These are phyloP conservation scores for Ogataea hybrid DNA, from an alignment of 1,139 yeast species.

Conservation along the genomic window DNA sequence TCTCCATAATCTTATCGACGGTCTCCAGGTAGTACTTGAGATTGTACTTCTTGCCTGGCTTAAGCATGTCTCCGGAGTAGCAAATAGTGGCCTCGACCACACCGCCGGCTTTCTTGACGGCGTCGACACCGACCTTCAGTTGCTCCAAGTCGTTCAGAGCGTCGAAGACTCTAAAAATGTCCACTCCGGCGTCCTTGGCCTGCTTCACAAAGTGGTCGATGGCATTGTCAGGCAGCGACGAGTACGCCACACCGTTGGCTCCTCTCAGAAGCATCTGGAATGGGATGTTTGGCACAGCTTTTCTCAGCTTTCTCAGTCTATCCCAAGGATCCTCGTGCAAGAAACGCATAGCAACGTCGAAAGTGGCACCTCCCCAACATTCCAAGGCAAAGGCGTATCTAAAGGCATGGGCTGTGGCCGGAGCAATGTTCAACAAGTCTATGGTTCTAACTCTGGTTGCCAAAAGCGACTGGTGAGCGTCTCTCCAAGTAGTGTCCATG, in stretches of 20 bases:
- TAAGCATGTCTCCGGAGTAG: slow-evolving; percentile 98
- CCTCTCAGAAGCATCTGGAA: slow-evolving; percentile 99
- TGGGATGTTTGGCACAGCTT: slow-evolving; percentile 94
- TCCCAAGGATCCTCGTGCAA: slow-evolving; percentile 99
- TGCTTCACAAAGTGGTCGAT: slow-evolving; percentile 94
- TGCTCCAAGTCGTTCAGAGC: slow-evolving; percentile 96
- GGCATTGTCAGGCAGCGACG: slow-evolving; percentile 97
- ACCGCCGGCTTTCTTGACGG: slow-evolving; percentile 98
- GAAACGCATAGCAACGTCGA: slow-evolving; percentile 98
- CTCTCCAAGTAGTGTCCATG: slow-evolving; percentile 99
- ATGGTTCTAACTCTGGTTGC: slow-evolving; percentile 97
- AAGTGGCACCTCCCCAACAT: slow-evolving; percentile 99
- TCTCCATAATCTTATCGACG: slow-evolving; percentile 77
- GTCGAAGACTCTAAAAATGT: slow-evolving; percentile 95
- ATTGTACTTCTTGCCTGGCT: slow-evolving; percentile 93
- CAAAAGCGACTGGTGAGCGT: slow-evolving; percentile 96
- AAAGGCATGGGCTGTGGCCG: slow-evolving; percentile 87
- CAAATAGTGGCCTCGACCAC: slow-evolving; percentile 98
- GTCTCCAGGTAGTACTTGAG: slow-evolving; percentile 81
- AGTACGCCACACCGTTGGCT: slow-evolving; percentile 98
- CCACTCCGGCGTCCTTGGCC: slow-evolving; percentile 96
- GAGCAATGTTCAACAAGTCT: slow-evolving; percentile 89
- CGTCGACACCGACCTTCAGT: slow-evolving; percentile 95
- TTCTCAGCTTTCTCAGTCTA: slow-evolving; percentile 82
- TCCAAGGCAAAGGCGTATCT: slow-evolving; percentile 92